Conservation (phyloP, 495 filamentous ascomycete genomes). For the Barbatosphaeria neglecta region DNA sequence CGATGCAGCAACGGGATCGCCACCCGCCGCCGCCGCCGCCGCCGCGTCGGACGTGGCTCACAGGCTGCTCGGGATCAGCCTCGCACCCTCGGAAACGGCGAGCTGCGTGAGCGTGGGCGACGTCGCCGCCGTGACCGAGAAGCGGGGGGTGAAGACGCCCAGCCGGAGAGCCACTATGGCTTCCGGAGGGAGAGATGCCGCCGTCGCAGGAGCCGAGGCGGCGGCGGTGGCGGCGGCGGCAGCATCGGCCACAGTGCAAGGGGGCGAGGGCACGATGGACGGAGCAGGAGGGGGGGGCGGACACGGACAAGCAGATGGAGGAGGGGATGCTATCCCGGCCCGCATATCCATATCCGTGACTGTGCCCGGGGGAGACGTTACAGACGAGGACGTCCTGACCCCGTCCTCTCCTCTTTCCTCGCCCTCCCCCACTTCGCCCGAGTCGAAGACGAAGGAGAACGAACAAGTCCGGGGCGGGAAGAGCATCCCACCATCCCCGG, state of each 20-base stretch:
- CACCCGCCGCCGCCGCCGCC: no score
- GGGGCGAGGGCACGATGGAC: conserved; percentile 1
- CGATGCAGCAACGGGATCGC: no score
- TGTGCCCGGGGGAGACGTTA: no score
- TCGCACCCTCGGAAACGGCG: conserved; percentile 32
- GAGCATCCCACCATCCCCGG: conserved; percentile 4
- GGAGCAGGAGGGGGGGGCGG: neutral
- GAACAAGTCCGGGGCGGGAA: neutral
- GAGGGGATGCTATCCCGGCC: conserved; percentile 1
- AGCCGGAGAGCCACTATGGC: conserved; percentile 43
- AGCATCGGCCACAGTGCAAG: no score
- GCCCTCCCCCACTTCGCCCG: neutral
- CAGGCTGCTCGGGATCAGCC: conserved; percentile 37
- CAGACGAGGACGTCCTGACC: no score
- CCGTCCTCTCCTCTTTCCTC: no score
- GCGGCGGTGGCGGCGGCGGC: no score
- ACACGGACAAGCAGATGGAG: no score
- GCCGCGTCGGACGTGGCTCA: conserved; percentile 32
- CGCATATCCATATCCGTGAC: no score
- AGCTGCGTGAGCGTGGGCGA: conserved; percentile 61
- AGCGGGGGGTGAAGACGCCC: conserved; percentile 75
- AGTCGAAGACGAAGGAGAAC: conserved; percentile 2
- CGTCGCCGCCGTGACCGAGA: conserved; percentile 68
- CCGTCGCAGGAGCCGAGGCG: conserved; percentile 1
- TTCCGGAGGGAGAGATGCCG: conserved; percentile 3